phyloP scores from a whole-genome alignment of 2,329 filamentous ascomycete genomes.

The Plectosphaerella sp. region DNA sequence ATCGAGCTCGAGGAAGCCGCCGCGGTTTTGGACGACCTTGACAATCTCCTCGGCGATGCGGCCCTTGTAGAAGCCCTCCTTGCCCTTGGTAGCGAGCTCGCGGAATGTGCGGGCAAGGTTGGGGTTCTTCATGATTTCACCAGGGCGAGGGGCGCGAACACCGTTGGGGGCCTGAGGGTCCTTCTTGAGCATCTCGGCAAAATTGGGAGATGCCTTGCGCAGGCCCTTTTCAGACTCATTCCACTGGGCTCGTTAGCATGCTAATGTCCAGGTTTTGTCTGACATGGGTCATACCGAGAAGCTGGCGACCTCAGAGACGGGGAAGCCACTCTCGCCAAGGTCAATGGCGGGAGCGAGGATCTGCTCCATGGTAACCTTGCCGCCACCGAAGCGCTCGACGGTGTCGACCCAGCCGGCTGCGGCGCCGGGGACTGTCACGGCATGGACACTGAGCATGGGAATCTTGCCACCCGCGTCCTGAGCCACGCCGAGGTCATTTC shows the following conservation, averaged over 20 bases:
- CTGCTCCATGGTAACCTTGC: constrained; percentile 70
- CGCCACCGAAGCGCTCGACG: constrained; percentile 83
- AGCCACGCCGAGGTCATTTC: constrained; percentile 62
- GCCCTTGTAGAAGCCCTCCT: constrained; percentile 87
- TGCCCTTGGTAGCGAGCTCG: constrained; percentile 72
- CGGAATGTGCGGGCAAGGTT: constrained; percentile 78
- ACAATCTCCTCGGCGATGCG: constrained; percentile 77
- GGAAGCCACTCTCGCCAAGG: constrained; percentile 83
- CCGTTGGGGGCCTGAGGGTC: constrained; percentile 66
- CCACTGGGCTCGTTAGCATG: constrained; percentile 56
- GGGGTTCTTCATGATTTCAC: constrained; percentile 87
- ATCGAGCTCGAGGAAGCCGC: constrained; percentile 72
- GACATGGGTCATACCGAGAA: constrained; percentile 50
- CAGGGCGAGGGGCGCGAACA: constrained; percentile 68
- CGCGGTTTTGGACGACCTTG: constrained; percentile 69
- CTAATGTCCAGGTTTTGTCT: not conserved
- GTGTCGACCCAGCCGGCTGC: constrained; percentile 92
- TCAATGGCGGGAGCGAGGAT: constrained; percentile 80
- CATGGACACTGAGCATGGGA: constrained; percentile 70
- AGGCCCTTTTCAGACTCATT: constrained; percentile 56
- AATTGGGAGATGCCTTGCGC: constrained; percentile 76
- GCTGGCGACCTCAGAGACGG: constrained; percentile 76
- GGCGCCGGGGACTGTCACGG: constrained; percentile 85
- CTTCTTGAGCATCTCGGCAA: constrained; percentile 78
- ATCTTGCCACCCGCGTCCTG: constrained; percentile 56